Evolutionary conservation across 192 early-diverging fungal genomes (phyloP).

Genomic region (Coemansia aciculifera): DNA sequence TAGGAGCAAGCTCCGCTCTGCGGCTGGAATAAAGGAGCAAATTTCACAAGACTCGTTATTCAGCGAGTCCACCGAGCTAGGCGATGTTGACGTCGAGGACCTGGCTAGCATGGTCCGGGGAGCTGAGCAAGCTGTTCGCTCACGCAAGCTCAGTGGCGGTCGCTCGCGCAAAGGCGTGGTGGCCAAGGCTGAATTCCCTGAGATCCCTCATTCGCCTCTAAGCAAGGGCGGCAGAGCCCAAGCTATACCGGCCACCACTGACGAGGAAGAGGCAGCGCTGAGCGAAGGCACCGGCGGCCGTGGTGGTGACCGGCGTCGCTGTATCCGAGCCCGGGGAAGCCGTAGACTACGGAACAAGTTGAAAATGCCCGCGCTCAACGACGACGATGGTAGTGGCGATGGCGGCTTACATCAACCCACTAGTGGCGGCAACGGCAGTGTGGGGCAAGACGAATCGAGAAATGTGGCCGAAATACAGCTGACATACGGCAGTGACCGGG

Average conservation of each 20-base stretch:
- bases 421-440: not conserved
- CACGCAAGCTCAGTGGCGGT: conserved; percentile 41
- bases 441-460: not conserved
- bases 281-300: not conserved
- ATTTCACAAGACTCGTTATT: conserved; percentile 22
- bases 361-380: conserved; percentile 18
- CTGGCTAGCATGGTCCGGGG: conserved; percentile 50
- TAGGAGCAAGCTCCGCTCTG: conserved; percentile 2
- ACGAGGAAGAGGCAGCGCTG: not conserved
- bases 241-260: conserved; percentile 5
- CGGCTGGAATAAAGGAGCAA: conserved; percentile 2
- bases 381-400: not conserved
- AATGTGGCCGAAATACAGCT: not conserved
- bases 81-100: conserved; percentile 48
- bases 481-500: not conserved
- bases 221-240: not conserved
- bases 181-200: conserved; percentile 32
- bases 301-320: not conserved
- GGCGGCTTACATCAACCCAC: too few relatives aligned
- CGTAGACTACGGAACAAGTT: conserved; percentile 4
- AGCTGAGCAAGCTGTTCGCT: conserved; percentile 46
- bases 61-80: conserved; percentile 36
- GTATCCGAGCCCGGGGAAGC: conserved; percentile 2
- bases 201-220: conserved; percentile 42
- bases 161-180: conserved; percentile 22